A percentile compares a stretch with the other conserved stretches of the same genome.
phyloP scores from a whole-genome alignment of 1,284 basidiomycete species.

The Bondarzewia mesenterica region DNA sequence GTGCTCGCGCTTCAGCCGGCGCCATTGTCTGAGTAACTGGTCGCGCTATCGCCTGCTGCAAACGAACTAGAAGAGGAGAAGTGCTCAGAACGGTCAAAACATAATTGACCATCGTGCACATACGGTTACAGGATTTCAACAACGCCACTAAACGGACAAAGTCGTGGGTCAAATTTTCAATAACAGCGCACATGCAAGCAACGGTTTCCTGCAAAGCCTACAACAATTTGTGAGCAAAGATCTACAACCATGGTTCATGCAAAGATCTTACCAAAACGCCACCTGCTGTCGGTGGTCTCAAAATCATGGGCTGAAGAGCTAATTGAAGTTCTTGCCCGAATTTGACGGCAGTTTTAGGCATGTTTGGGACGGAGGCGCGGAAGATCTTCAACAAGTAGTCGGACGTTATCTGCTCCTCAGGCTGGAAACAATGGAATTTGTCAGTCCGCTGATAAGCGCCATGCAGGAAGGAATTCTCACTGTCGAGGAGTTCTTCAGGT shows the following conservation, averaged over 20 bases:
- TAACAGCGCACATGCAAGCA: constrained; percentile 83
- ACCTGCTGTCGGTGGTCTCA: constrained; percentile 65
- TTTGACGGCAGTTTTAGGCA: constrained; percentile 81
- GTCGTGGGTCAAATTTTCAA: constrained; percentile 82
- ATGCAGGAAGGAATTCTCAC: constrained; percentile 31
- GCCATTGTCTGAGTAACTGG: constrained; percentile 16
- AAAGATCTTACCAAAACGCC: constrained; percentile 46
- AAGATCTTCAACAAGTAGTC: constrained; percentile 88
- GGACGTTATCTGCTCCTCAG: constrained; percentile 75
- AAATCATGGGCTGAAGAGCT: constrained; percentile 80
- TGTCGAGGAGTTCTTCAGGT: constrained; percentile 73
- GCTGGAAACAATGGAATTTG: constrained; percentile 33
- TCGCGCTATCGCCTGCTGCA: constrained; percentile 43
- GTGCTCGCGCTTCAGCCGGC: constrained; percentile 30
- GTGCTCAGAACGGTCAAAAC: not conserved
- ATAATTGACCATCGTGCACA: constrained; percentile 14
- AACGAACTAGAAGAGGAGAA: constrained; percentile 33
- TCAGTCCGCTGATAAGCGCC: constrained; percentile 6
- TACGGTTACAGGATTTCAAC: constrained; percentile 77
- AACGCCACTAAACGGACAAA: constrained; percentile 70
- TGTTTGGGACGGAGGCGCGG: constrained; percentile 72
- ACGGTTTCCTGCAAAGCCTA: constrained; percentile 85
- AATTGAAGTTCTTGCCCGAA: constrained; percentile 82
- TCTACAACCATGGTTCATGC: not conserved
- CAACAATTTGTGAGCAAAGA: not conserved